phyloP scores from a whole-genome alignment of 768 basidiomycete species.

The Podaxis pistillaris region DNA sequence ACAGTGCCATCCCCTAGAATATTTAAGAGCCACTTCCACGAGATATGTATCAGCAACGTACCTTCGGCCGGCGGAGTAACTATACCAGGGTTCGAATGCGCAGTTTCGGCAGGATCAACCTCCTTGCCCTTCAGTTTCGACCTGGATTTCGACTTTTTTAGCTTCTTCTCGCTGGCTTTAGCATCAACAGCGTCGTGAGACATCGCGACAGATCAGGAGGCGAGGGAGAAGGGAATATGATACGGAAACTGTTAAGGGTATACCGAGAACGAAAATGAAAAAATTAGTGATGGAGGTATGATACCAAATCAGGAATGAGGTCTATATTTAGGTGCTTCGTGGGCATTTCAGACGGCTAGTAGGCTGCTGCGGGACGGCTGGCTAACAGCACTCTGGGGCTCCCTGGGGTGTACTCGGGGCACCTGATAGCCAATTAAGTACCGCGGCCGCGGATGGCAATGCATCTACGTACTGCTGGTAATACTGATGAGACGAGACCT shows the following conservation, averaged over 20 bases:
- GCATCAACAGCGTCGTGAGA: not conserved
- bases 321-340: not conserved
- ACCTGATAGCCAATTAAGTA: no score
- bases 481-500: no score
- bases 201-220: not conserved
- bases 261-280: not conserved
- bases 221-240: not conserved
- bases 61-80: conserved; percentile 11
- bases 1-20: not conserved
- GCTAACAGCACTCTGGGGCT: no score
- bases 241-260: not conserved
- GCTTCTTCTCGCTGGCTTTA: conserved; percentile 18
- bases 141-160: conserved; percentile 23
- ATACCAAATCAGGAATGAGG: not conserved
- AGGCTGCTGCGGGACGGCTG: not conserved
- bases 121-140: conserved; percentile 24
- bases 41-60: conserved; percentile 5
- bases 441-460: no score
- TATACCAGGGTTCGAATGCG: not conserved
- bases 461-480: no score
- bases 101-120: not conserved
- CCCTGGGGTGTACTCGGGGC: no score
- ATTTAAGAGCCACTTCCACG: conserved; percentile 14
- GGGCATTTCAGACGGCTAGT: not conserved
- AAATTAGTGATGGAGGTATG: not conserved